Percentiles rank a stretch among this genome's conserved stretches.
phyloP scores from a whole-genome alignment of 106 monocot species.

The Apostasia shenzhenica region DNA sequence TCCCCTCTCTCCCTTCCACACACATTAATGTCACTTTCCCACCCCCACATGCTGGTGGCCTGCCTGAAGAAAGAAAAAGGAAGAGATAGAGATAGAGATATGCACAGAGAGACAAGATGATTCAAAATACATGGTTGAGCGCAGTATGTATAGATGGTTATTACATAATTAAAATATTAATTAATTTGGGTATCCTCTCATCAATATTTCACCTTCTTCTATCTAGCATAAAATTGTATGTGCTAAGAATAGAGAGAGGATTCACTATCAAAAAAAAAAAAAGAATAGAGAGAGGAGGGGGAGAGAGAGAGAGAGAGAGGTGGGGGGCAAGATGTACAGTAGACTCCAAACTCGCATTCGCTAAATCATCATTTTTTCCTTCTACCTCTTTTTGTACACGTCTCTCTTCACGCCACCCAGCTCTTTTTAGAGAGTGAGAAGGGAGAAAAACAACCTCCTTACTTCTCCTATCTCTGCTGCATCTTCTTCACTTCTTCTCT shows the following conservation, averaged over 20 bases:
- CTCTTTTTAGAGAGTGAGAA: background rate
- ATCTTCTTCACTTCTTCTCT: background rate
- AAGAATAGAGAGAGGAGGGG: too few relatives aligned
- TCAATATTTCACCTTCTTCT: too few relatives aligned
- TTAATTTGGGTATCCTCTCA: too few relatives aligned
- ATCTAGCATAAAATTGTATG: too few relatives aligned
- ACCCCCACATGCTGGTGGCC: slow-evolving; percentile 4
- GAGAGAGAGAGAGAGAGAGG: background rate
- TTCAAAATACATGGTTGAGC: too few relatives aligned
- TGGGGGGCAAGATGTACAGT: too few relatives aligned
- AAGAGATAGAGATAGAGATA: background rate
- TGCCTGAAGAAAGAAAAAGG: background rate
- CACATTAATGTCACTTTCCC: slow-evolving; percentile 2
- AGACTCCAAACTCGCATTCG: background rate
- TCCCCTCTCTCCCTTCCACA: too few relatives aligned
- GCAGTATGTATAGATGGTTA: too few relatives aligned
- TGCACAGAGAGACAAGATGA: too few relatives aligned
- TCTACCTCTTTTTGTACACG: background rate
- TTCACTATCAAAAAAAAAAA: too few relatives aligned
- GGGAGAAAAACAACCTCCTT: background rate
- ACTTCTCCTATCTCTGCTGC: background rate
- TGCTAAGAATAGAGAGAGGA: too few relatives aligned
- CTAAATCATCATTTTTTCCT: background rate
- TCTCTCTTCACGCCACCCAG: background rate
- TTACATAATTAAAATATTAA: too few relatives aligned